Evolutionary conservation across 148 eudicot genomes (phyloP).

Genomic region (Chenopodium berlandieri): DNA sequence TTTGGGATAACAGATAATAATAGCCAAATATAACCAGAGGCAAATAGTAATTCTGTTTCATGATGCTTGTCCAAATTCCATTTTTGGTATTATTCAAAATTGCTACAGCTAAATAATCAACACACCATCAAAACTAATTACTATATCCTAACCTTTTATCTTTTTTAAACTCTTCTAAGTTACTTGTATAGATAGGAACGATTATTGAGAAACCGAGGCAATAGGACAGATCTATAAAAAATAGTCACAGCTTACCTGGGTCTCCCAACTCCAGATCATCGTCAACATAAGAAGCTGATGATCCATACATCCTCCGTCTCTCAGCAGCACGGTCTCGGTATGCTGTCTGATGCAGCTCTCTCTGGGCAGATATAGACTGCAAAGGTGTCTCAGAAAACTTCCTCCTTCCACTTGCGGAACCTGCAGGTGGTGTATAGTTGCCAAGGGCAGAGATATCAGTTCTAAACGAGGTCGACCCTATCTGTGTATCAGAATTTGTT

Average conservation of each 20-base stretch:
- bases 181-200: not conserved
- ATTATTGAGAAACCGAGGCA: not conserved
- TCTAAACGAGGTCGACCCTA: constrained; percentile 56
- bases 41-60: not conserved
- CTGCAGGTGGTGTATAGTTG: constrained; percentile 50
- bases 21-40: not conserved
- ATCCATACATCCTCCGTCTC: constrained; percentile 91
- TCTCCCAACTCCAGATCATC: constrained; percentile 52
- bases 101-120: not conserved
- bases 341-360: constrained; percentile 63
- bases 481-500: constrained; percentile 39
- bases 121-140: not conserved
- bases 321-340: constrained; percentile 99
- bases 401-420: constrained; percentile 75
- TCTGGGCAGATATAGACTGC: constrained; percentile 42
- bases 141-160: not conserved
- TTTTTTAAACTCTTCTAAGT: not conserved
- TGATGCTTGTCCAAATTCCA: not conserved
- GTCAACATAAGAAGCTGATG: constrained; percentile 64
- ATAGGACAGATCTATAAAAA: constrained; percentile 2
- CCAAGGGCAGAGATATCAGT: constrained; percentile 92
- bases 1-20: not conserved
- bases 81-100: not conserved
- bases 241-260: constrained; percentile 65
- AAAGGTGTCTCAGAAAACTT: constrained; percentile 91